Evolutionary conservation across 148 eudicot genomes (phyloP).

Genomic region (Rhododendron simsii): DNA sequence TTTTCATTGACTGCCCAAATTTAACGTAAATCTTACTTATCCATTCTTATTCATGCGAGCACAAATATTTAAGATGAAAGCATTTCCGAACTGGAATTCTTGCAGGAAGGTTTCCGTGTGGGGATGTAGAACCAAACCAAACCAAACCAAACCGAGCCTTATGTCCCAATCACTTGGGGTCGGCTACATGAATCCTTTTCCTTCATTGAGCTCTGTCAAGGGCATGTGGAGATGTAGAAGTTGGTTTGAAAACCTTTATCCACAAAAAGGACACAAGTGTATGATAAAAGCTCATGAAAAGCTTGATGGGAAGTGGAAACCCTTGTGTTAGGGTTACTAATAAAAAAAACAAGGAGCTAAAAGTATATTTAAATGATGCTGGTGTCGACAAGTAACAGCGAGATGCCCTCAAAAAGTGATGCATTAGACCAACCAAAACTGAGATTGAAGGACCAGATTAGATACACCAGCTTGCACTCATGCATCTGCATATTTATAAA

Average conservation of each 20-base stretch:
- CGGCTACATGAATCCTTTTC: too few relatives aligned
- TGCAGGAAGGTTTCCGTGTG: not conserved
- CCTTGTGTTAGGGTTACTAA: not conserved
- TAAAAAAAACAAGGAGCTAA: conserved; percentile 6
- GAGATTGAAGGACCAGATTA: not conserved
- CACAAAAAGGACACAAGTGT: not conserved
- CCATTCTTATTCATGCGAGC: not conserved
- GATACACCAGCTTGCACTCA: not conserved
- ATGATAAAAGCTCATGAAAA: not conserved
- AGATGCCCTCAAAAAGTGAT: not conserved
- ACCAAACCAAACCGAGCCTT: too few relatives aligned
- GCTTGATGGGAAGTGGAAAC: not conserved
- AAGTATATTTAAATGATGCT: not conserved
- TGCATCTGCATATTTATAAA: not conserved
- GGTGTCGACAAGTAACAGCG: not conserved
- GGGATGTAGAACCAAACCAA: not conserved
- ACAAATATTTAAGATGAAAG: not conserved
- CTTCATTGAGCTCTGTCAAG: too few relatives aligned
- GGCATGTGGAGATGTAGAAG: not conserved
- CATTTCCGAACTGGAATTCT: not conserved
- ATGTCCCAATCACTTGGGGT: too few relatives aligned
- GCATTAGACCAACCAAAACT: not conserved
- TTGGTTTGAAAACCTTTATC: not conserved
- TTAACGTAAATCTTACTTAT: not conserved
- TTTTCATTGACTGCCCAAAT: not conserved